A percentile compares a stretch with the other conserved stretches of the same genome.
Conservation (phyloP, 1,284 basidiomycete genomes). For the Nidula niveotomentosa region DNA sequence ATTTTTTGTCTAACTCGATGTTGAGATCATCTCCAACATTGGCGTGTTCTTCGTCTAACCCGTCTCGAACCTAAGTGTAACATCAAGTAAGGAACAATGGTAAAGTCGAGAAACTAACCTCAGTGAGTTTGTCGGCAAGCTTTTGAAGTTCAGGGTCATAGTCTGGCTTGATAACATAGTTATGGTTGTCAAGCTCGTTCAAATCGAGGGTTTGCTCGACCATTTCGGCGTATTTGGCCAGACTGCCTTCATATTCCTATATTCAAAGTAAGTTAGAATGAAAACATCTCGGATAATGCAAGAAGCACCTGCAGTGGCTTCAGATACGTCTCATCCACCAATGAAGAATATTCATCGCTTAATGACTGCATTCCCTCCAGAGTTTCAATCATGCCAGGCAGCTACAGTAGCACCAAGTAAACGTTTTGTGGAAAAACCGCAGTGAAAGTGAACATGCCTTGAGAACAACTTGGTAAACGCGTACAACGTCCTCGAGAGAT, state of each 20-base stretch:
- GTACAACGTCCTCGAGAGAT: slow-evolving; percentile 92
- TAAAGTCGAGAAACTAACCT: slow-evolving; percentile 29
- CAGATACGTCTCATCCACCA: slow-evolving; percentile 74
- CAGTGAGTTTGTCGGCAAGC: slow-evolving; percentile 68
- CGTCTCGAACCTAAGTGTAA: slow-evolving; percentile 60
- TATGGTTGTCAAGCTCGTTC: slow-evolving; percentile 80
- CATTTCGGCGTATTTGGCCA: slow-evolving; percentile 88
- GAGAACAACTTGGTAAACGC: slow-evolving; percentile 89
- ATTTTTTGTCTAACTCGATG: slow-evolving; percentile 93
- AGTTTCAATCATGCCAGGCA: slow-evolving; percentile 74
- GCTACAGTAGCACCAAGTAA: slow-evolving; percentile 35
- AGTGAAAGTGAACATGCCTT: slow-evolving; percentile 27
- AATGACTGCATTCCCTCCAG: slow-evolving; percentile 55
- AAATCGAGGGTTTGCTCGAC: slow-evolving; percentile 96
- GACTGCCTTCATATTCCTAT: slow-evolving; percentile 62
- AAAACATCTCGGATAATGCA: background rate
- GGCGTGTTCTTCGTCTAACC: slow-evolving; percentile 84
- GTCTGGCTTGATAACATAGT: slow-evolving; percentile 92
- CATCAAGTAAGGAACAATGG: background rate
- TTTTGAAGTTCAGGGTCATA: slow-evolving; percentile 79
- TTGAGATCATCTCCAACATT: slow-evolving; percentile 73
- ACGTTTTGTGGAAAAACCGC: background rate
- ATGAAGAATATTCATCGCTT: slow-evolving; percentile 42
- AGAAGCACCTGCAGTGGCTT: slow-evolving; percentile 52
- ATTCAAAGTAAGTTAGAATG: background rate